A percentile compares a stretch with the other conserved stretches of the same genome.
phyloP scores from a whole-genome alignment of 75 land plant genomes.

The Cunninghamia lanceolata region DNA sequence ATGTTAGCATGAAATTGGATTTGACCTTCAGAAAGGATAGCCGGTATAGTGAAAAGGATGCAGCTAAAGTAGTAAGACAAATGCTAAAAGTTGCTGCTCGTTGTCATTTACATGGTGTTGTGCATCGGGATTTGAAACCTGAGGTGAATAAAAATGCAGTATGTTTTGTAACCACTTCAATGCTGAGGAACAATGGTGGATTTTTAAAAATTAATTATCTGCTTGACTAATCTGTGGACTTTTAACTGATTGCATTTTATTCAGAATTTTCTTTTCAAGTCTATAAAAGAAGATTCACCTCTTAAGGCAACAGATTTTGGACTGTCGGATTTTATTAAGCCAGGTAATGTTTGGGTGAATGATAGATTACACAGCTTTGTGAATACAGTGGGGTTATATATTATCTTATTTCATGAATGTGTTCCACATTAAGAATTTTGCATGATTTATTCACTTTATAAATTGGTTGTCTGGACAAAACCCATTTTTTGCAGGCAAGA shows the following conservation, averaged over 20 bases:
- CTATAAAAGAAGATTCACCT: conserved; percentile 72
- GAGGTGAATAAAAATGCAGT: conserved; percentile 52
- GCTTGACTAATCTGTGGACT: neutral
- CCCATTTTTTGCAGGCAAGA: conserved; percentile 48
- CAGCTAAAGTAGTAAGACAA: conserved; percentile 93
- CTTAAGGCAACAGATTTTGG: conserved; percentile 99
- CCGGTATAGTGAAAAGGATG: conserved; percentile 96
- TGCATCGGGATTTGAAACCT: conserved; percentile 96
- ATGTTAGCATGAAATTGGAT: neutral
- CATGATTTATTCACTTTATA: neutral
- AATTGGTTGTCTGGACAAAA: neutral
- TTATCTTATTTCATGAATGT: conserved; percentile 1
- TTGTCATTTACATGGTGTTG: conserved; percentile 95
- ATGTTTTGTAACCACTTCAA: neutral
- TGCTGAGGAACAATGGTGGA: neutral
- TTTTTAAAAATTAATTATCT: neutral
- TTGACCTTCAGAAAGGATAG: conserved; percentile 72
- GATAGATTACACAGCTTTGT: neutral
- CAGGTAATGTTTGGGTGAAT: conserved; percentile 43
- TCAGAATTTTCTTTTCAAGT: conserved; percentile 96
- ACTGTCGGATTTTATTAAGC: conserved; percentile 87
- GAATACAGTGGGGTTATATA: neutral
- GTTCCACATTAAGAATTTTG: neutral
- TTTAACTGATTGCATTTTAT: conserved; percentile 13
- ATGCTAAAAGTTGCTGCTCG: conserved; percentile 97